Evolutionary conservation across 2,329 filamentous ascomycete genomes (phyloP), one percentile per base, ranked within the genome.

Genomic region (Trichoderma sp.): DNA sequence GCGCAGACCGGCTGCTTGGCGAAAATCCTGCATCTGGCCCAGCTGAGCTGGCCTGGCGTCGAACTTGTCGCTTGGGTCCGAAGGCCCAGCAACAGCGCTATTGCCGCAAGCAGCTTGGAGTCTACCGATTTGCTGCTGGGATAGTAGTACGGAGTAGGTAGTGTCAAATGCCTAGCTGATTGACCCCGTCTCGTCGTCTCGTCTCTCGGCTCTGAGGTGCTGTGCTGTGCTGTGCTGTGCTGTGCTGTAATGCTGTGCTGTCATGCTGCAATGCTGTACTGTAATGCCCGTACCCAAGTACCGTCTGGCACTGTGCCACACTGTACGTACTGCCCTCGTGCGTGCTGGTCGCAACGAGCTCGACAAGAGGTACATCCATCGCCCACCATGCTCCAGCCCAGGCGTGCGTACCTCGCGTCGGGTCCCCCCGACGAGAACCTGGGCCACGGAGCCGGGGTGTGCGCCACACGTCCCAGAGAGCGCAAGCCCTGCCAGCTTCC

Each of bases 371-470:
- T 27, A 39, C 58, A 12, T 35, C n/a, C 22, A 17, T 37, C 37
- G 15, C 13, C n/a, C 35, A 42, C 39, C 29, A n/a, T 39, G 27
- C 27, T 48, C 58, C n/a, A 48, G 58, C 27, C n/a, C 39, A 48
- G 17, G 6, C 22, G 27, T 22, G 39, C 25, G 42, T 61, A 50
- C 58, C 45, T 52, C 60, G 34, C 60, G 60, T 64, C 35, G 4
- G 17, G 35, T 37, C n/a, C n/a, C 50, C 48, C 60, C 60, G 60
- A 64, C 60, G 48, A 64, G 60, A 64, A 64, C 60, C 60, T 64
- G 60, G 60, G 34, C 60, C 60, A 53, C 25, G 60, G 60, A 64
- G 60, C 60, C 60, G 60, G 60, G 60, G 60, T 52, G 60, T 64
- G 60, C 60, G 60, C 60, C 60, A 63, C 59, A 52, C 37, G 32